Evolutionary conservation across 73 alveolate species (phyloP).

Genomic region (Blepharisma japonicum): DNA sequence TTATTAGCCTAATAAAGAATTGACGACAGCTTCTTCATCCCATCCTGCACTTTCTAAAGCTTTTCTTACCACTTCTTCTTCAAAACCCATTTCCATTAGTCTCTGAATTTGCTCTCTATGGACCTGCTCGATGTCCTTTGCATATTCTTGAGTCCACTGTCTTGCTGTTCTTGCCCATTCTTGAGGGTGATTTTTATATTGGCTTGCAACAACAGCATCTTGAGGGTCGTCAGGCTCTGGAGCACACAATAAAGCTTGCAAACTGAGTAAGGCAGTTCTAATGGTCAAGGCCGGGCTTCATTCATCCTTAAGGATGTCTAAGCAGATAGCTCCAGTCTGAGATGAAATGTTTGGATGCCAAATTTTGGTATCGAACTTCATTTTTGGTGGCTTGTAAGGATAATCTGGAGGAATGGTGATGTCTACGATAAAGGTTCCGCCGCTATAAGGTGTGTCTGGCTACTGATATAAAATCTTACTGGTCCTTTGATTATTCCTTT

Average conservation of each 20-base stretch:
- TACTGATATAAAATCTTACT: background rate
- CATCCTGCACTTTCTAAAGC: too few relatives aligned
- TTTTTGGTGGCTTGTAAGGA: conserved; percentile 96
- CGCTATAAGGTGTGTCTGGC: conserved; percentile 53
- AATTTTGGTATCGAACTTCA: conserved; percentile 84
- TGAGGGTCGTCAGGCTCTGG: conserved; percentile 93
- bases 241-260: conserved; percentile 82
- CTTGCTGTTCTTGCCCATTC: conserved; percentile 81
- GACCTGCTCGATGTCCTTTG: conserved; percentile 19
- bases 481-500: conserved; percentile 52
- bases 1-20: too few relatives aligned
- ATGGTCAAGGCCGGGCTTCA: conserved; percentile 95
- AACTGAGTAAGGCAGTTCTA: conserved; percentile 81
- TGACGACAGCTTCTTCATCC: too few relatives aligned
- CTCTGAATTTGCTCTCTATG: too few relatives aligned
- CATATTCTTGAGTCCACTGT: conserved; percentile 77
- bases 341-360: conserved; percentile 90
- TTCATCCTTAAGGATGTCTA: conserved; percentile 85
- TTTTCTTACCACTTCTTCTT: too few relatives aligned
- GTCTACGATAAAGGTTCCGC: conserved; percentile 81
- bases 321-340: conserved; percentile 88
- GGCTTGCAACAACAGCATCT: conserved; percentile 80
- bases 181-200: conserved; percentile 71
- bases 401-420: conserved; percentile 83
- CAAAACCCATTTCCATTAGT: too few relatives aligned